A percentile compares a stretch with the other conserved stretches of the same genome.
These are phyloP conservation scores for Dichomitus squalens DNA, from an alignment of 1,284 basidiomycete species.

Conservation along the genomic window DNA sequence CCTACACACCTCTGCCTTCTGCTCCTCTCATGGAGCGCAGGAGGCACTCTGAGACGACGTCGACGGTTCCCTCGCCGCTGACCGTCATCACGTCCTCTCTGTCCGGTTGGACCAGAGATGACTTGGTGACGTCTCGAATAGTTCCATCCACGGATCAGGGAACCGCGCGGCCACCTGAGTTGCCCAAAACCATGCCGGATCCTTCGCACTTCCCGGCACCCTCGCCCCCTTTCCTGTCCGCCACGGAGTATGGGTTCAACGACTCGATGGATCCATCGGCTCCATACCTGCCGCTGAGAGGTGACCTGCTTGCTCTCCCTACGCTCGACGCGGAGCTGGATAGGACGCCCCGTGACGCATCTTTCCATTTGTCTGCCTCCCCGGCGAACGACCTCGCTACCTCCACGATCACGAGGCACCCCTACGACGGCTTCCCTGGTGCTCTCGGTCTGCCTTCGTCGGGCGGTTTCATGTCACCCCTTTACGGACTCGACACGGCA, in stretches of 20 bases:
- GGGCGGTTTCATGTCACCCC: not conserved
- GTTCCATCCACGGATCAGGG: not conserved
- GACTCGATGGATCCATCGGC: not conserved
- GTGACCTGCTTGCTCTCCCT: constrained; percentile 5
- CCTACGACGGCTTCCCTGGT: not conserved
- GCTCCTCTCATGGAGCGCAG: constrained; percentile 26
- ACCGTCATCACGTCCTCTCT: constrained; percentile 35
- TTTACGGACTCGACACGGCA: constrained; percentile 12
- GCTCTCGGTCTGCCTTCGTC: not conserved
- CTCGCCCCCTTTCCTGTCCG: not conserved
- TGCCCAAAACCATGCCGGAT: not conserved
- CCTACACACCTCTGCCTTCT: constrained; percentile 7
- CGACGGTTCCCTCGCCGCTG: constrained; percentile 31
- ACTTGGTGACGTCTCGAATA: constrained; percentile 15
- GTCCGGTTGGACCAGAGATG: constrained; percentile 32
- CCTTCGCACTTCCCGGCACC: not conserved
- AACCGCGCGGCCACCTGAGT: not conserved
- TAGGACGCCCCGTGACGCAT: constrained; percentile 24
- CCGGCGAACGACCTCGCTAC: not conserved
- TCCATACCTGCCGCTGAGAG: not conserved
- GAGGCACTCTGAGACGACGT: constrained; percentile 26
- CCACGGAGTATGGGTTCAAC: constrained; percentile 5
- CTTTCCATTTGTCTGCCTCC: constrained; percentile 20
- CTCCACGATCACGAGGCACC: not conserved
- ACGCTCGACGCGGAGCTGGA: constrained; percentile 24